Conservation (phyloP, 768 basidiomycete species). For the Agaricus sinodeliciosus region DNA sequence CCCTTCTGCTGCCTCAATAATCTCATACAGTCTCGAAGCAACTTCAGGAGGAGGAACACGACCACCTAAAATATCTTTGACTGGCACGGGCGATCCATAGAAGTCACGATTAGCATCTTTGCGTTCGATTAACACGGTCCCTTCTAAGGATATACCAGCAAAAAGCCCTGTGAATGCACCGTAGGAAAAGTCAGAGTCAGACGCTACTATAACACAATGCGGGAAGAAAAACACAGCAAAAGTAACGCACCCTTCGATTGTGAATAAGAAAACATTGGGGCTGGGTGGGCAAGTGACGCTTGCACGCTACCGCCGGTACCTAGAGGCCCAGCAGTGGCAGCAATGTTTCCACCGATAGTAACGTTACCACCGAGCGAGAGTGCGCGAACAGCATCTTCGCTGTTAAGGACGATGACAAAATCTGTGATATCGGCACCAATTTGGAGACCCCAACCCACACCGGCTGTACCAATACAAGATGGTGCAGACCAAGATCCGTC, state of each 20-base stretch:
- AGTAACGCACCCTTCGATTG: slow-evolving; percentile 79
- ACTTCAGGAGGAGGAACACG: slow-evolving; percentile 97
- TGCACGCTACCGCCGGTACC: slow-evolving; percentile 92
- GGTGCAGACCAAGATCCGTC: slow-evolving; percentile 98
- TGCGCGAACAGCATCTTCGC: slow-evolving; percentile 90
- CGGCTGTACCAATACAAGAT: slow-evolving; percentile 94
- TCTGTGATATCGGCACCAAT: slow-evolving; percentile 94
- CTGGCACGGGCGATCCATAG: slow-evolving; percentile 87
- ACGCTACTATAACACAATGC: not conserved
- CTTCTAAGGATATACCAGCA: slow-evolving; percentile 91
- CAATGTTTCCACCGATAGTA: slow-evolving; percentile 87
- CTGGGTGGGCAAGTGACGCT: slow-evolving; percentile 82
- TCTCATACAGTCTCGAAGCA: slow-evolving; percentile 86
- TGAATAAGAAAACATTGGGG: slow-evolving; percentile 97
- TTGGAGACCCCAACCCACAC: slow-evolving; percentile 91
- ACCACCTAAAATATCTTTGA: slow-evolving; percentile 86
- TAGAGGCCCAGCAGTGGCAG: slow-evolving; percentile 84
- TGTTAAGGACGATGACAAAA: slow-evolving; percentile 96
- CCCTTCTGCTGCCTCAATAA: slow-evolving; percentile 94
- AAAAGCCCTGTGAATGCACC: slow-evolving; percentile 61
- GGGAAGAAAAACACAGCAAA: not conserved
- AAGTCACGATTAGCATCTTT: slow-evolving; percentile 96
- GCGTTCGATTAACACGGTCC: slow-evolving; percentile 89
- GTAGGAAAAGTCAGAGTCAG: not conserved
- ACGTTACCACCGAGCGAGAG: slow-evolving; percentile 96